Evolutionary conservation across 768 basidiomycete species (phyloP).

Genomic region (Phanerochaete carnosa): DNA sequence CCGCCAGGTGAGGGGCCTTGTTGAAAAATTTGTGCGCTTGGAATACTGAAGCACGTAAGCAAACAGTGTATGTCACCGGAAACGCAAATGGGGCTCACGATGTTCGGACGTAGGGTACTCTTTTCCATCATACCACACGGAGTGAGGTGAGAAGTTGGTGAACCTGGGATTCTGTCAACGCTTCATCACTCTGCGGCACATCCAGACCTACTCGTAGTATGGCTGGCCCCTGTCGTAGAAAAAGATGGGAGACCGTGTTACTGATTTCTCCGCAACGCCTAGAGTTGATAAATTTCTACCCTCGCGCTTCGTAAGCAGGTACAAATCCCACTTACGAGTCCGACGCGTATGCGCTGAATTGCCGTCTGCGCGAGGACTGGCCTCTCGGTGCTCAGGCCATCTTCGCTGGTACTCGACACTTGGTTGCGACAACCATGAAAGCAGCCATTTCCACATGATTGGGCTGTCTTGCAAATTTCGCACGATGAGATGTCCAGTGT

Average conservation of each 20-base stretch:
- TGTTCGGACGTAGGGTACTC: background rate
- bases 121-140: background rate
- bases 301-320: too few relatives aligned
- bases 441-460: too few relatives aligned
- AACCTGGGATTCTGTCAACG: background rate
- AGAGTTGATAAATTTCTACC: too few relatives aligned
- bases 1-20: constrained; percentile 6
- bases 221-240: constrained; percentile 7
- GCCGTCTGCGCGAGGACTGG: too few relatives aligned
- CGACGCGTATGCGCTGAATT: too few relatives aligned
- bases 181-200: too few relatives aligned
- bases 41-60: background rate
- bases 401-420: too few relatives aligned
- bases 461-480: too few relatives aligned
- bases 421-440: too few relatives aligned
- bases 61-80: background rate
- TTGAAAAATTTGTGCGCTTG: constrained; percentile 11
- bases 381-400: too few relatives aligned
- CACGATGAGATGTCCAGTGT: too few relatives aligned
- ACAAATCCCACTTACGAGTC: too few relatives aligned
- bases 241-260: background rate
- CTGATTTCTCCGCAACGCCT: background rate
- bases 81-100: background rate
- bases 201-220: constrained; percentile 8
- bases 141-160: background rate